Percentiles rank a stretch among this genome's conserved stretches.
phyloP scores from a whole-genome alignment of 495 filamentous ascomycete species.

The Cercophora samala region DNA sequence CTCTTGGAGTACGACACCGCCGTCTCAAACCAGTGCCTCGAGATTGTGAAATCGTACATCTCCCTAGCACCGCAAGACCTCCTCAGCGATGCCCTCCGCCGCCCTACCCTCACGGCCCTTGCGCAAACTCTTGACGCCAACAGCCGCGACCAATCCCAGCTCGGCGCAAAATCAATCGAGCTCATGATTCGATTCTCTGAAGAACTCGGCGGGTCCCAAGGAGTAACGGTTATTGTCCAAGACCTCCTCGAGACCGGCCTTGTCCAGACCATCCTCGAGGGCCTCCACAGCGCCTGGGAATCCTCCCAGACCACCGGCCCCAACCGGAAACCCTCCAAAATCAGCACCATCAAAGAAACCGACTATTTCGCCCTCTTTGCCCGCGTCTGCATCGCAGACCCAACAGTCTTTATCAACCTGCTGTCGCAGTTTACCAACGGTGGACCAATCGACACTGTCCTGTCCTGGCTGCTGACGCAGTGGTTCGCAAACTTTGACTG shows the following conservation, averaged over 20 bases:
- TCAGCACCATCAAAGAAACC: constrained; percentile 67
- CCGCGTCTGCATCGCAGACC: constrained; percentile 68
- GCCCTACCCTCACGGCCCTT: constrained; percentile 56
- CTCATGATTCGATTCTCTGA: constrained; percentile 53
- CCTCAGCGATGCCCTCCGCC: constrained; percentile 61
- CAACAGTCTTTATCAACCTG: constrained; percentile 60
- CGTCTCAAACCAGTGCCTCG: constrained; percentile 53
- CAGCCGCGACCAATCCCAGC: constrained; percentile 6
- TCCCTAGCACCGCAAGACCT: constrained; percentile 72
- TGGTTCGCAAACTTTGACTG: constrained; percentile 88
- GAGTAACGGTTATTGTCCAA: constrained; percentile 60
- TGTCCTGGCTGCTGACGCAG: constrained; percentile 73
- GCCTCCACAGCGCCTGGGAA: constrained; percentile 66
- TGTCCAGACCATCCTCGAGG: constrained; percentile 62
- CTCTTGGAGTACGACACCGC: constrained; percentile 64
- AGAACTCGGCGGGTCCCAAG: constrained; percentile 62
- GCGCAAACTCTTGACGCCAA: constrained; percentile 4
- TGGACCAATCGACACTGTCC: constrained; percentile 46
- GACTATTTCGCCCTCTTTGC: constrained; percentile 84
- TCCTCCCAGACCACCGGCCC: constrained; percentile 76
- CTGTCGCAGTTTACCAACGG: constrained; percentile 38
- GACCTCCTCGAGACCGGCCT: constrained; percentile 68
- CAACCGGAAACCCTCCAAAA: constrained; percentile 55
- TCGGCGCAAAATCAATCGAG: constrained; percentile 24
- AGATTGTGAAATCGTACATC: constrained; percentile 70